These are phyloP conservation scores for Neoscytalidium dimidiatum DNA, from an alignment of 2,329 filamentous ascomycete species.

Conservation along the genomic window DNA sequence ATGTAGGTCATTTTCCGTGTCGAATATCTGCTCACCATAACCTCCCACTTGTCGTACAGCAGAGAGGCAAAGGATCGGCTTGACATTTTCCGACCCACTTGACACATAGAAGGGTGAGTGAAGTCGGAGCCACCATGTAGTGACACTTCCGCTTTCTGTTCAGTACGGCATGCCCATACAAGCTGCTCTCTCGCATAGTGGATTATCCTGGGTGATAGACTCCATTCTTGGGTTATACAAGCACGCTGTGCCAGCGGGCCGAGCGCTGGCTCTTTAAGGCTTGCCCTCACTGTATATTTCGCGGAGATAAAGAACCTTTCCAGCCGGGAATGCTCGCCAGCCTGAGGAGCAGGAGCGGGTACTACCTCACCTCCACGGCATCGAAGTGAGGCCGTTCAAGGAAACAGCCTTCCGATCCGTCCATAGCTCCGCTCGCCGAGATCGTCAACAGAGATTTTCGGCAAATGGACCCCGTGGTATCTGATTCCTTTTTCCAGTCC, in stretches of 20 bases:
- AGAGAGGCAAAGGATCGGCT: not conserved
- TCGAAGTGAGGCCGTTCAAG: not conserved
- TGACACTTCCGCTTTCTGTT: no score
- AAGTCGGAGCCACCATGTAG: no score
- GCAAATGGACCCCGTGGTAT: not conserved
- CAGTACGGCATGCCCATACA: not conserved
- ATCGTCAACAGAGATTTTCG: not conserved
- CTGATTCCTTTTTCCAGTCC: not conserved
- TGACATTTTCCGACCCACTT: not conserved
- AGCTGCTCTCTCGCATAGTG: not conserved
- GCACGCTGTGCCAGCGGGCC: not conserved
- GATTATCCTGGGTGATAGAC: not conserved
- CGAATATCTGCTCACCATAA: not conserved
- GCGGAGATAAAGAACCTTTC: not conserved
- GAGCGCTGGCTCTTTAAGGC: not conserved
- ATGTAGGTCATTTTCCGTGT: constrained; percentile 7
- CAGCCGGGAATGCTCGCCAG: not conserved
- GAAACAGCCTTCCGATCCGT: not conserved
- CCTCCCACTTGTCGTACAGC: not conserved
- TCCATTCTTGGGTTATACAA: constrained; percentile 1
- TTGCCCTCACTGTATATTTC: not conserved
- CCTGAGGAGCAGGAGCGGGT: not conserved
- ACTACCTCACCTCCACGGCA: not conserved
- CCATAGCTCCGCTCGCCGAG: not conserved
- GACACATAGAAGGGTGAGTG: no score